These are phyloP conservation scores for Trametes cingulata DNA, from an alignment of 768 basidiomycete genomes.

Conservation along the genomic window DNA sequence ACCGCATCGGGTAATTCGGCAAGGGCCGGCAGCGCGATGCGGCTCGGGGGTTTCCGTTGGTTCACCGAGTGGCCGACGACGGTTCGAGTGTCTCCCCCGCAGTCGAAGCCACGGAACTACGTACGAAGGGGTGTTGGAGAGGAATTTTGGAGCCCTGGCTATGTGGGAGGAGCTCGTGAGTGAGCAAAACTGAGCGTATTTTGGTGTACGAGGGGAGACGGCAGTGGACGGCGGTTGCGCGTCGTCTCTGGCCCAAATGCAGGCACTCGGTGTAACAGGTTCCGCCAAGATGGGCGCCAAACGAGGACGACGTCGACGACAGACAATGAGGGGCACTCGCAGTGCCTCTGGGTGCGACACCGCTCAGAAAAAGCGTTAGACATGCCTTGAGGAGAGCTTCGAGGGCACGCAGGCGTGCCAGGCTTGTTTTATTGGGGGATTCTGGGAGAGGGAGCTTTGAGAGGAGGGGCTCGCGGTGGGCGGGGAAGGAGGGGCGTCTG, in stretches of 20 bases:
- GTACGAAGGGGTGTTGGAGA: too few relatives aligned
- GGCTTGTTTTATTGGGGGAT: background rate
- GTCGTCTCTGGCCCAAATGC: background rate
- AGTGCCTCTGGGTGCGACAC: conserved; percentile 2
- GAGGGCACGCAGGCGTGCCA: background rate
- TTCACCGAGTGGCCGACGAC: background rate
- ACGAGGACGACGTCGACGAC: background rate
- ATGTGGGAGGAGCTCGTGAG: background rate
- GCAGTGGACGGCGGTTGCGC: background rate
- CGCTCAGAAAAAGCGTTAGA: background rate
- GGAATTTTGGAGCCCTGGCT: too few relatives aligned
- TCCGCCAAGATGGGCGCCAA: conserved; percentile 4
- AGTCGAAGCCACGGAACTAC: too few relatives aligned
- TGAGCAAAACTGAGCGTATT: background rate
- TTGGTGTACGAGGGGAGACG: background rate
- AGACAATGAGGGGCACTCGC: background rate
- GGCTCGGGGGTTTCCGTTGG: background rate
- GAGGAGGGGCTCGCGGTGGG: background rate
- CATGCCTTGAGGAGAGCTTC: background rate
- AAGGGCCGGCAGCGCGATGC: conserved; percentile 1
- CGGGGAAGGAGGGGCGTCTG: conserved; percentile 5
- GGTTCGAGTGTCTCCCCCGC: background rate
- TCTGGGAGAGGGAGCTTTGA: background rate
- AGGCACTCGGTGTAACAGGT: background rate
- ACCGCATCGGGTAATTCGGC: conserved; percentile 1